Evolutionary conservation across 345 rosid species (phyloP).

Genomic region (Fremontodendron californicum): DNA sequence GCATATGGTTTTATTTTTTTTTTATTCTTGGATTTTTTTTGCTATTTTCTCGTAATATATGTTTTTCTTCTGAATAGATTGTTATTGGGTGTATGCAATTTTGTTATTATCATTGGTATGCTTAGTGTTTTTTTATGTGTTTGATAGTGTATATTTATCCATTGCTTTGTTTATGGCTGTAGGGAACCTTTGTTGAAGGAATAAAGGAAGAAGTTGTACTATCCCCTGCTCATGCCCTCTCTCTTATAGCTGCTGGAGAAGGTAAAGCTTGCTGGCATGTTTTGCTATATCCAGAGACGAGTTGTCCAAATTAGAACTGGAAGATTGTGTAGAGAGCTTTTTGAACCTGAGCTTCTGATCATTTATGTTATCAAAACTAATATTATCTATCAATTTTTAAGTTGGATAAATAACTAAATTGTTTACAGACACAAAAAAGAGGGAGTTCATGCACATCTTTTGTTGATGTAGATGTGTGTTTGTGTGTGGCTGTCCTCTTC

Average conservation of each 20-base stretch:
- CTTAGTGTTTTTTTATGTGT: neutral
- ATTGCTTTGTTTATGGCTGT: conserved; percentile 22
- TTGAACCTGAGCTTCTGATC: neutral
- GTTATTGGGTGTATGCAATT: neutral
- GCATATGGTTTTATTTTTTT: neutral
- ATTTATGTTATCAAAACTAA: neutral
- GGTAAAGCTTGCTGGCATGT: conserved; percentile 41
- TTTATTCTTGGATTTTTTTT: neutral
- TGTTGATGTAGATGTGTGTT: neutral
- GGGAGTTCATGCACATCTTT: no score
- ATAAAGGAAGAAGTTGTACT: conserved; percentile 97
- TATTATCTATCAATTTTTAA: neutral
- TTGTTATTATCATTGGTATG: neutral
- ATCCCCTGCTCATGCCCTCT: conserved; percentile 98
- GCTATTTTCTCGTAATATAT: neutral
- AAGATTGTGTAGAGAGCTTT: neutral
- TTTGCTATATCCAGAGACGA: conserved; percentile 2
- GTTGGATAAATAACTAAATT: neutral
- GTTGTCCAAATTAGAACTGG: neutral
- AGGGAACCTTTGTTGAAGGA: conserved; percentile 99
- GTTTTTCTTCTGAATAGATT: neutral
- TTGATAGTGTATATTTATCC: conserved; percentile 10
- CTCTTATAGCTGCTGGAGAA: conserved; percentile 99
- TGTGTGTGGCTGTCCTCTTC: conserved; percentile 2
- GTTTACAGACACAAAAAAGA: neutral